Base-by-base conservation (phyloP, 2,329 filamentous ascomycete genomes). In the Sordariomycetes sp. region DNA sequence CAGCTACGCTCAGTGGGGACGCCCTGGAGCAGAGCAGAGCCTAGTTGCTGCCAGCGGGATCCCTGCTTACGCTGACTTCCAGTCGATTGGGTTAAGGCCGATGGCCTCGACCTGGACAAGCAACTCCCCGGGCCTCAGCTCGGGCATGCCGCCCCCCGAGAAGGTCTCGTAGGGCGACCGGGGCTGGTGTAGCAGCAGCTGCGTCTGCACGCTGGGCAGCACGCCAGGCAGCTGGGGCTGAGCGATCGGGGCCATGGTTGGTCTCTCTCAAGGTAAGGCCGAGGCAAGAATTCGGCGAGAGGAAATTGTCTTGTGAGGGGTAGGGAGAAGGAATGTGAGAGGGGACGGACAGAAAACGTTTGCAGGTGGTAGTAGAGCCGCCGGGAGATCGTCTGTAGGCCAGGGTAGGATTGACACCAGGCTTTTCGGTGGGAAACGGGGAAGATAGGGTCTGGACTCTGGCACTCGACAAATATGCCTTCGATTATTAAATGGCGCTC, bases 31-130 rank as follows among this genome's bases (percentile, higher is more conserved):
- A 54, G n/a, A 50, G 37, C 32, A 25, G 48, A 46, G 5, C 37
- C 8, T 18, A 50, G 18, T 35, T n/a, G 16, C 14, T 50, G 7
- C n/a, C 3, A 25, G 16, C 22, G 16, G 20, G 25, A 12, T n/a
- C 16, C 4, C 16, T 14, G 22, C 81, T 64, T 72, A 88, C 85
- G 86, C 83, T 60, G 83, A 79, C 72, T 88, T 88, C 83, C 83
- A 89, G 67, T 89, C 88, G 58, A 91, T 87, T 0, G 88, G 88
- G 64, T 91, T 91, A 43, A 91, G 71, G 0, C 88, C 87, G 63
- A 89, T 85, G 14, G 81, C 80, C 43, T 58, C 46, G n/a, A 58
- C 50, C 40, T 58, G 50, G 12, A 58, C 56, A n/a, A 58, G 51
- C 7, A 58, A 40, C 50, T 58, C 56, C 20, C 56, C 56, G 11